Evolutionary conservation across 2,329 filamentous ascomycete species (phyloP), one percentile per base, ranked within the genome.

Genomic region (Diaporthe ilicicola): DNA sequence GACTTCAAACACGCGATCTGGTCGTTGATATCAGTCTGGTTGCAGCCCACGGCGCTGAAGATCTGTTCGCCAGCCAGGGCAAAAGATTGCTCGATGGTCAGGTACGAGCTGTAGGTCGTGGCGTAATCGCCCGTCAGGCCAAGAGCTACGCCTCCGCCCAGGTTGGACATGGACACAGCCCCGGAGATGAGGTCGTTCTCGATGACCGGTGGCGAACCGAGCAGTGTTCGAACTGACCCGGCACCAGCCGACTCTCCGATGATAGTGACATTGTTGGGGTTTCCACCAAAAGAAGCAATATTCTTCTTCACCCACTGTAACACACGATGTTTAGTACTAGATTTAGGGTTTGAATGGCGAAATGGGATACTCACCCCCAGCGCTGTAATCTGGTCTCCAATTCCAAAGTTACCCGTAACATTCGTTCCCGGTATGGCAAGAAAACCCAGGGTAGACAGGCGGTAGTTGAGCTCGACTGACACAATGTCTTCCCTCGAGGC

Each of bases 71-170:
- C 86, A 6, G 84, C 85, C 1, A 82, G 27, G n/a, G 19, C 78
- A 73, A 87, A 87, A 4, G 85, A 86, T 62, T 87, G 78, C 5
- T 82, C 76, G 46, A 88, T 81, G 0, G 86, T 88, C 64, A 85
- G 83, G 77, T 88, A 89, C 7, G 83, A 82, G 50, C 84, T 86
- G 77, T 88, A 89, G 0, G 85, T 86, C 1, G 86, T 87, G 8
- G 84, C 85, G 66, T 88, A 88, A 73, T 85, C 82, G 32, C 83
- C 80, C 3, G 76, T 76, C 4, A 85, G 76, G 0, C 85, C 86
- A 7, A 88, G 78, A 6, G 80, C 80, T 0, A 84, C 82, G 32
- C 87, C 84, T 3, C 87, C 87, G 27, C 87, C 87, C 0, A 88
- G 80, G 69, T 88, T 88, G 0, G 85, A 85, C 79, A 87, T 82